Percentiles rank a stretch among this genome's conserved stretches.
Evolutionary conservation across 2,329 filamentous ascomycete genomes (phyloP).

Genomic region (Aspergillus sp.): DNA sequence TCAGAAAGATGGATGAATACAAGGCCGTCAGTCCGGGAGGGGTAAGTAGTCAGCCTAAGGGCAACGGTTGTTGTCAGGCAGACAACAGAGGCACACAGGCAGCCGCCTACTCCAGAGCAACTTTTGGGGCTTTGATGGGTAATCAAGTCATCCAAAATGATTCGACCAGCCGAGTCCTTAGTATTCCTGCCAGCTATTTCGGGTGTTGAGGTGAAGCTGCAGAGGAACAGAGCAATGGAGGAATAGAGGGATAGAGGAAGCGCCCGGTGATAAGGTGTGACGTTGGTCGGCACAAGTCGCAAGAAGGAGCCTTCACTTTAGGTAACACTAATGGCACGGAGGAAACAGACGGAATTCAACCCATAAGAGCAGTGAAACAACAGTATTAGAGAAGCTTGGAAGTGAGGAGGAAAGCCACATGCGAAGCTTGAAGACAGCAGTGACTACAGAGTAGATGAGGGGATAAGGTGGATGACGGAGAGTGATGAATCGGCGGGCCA

Average conservation of each 20-base stretch:
- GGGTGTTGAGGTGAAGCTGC: neutral
- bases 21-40: conserved; percentile 12
- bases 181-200: neutral
- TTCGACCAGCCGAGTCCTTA: neutral
- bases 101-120: neutral
- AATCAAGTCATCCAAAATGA: neutral
- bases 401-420: neutral
- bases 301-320: conserved; percentile 4
- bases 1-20: conserved; percentile 1
- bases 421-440: neutral
- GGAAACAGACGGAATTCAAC: neutral
- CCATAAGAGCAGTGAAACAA: neutral
- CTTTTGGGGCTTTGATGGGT: neutral
- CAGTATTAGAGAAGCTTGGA: neutral
- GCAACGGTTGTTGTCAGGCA: conserved; percentile 18
- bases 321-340: neutral
- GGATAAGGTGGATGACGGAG: conserved; percentile 16
- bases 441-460: neutral
- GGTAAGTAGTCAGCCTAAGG: conserved; percentile 23
- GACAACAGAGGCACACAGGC: conserved; percentile 11
- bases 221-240: neutral
- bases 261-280: neutral
- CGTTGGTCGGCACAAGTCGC: neutral
- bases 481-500: conserved; percentile 17
- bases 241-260: neutral